Conservation (phyloP, 2,329 filamentous ascomycete species). For the Penicillium occitanis region DNA sequence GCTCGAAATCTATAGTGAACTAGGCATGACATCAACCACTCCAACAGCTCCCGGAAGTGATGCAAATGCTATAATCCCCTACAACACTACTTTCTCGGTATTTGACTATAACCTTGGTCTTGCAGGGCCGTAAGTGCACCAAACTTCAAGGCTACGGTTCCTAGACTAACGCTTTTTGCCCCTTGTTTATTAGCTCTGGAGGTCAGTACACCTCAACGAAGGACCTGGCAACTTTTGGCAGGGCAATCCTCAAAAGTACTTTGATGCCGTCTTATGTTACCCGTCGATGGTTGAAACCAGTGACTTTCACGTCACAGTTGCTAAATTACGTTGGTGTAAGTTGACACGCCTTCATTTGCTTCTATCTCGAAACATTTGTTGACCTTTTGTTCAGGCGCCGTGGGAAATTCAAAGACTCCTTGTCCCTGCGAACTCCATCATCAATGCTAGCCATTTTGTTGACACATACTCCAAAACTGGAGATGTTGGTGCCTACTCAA, state of each 20-base stretch:
- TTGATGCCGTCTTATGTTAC: slow-evolving; percentile 7
- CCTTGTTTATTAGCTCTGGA: background rate
- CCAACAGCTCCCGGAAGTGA: background rate
- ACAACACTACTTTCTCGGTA: slow-evolving; percentile 1
- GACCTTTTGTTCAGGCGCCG: background rate
- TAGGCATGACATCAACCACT: slow-evolving; percentile 1
- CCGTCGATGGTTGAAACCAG: slow-evolving; percentile 9
- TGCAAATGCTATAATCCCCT: slow-evolving; percentile 8
- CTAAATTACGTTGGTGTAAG: slow-evolving; percentile 1
- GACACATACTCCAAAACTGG: slow-evolving; percentile 8
- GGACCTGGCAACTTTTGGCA: background rate
- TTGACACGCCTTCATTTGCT: background rate
- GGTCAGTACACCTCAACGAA: slow-evolving; percentile 12
- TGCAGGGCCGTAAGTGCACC: background rate
- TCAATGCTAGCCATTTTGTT: slow-evolving; percentile 7
- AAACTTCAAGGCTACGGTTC: background rate
- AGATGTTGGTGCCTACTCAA: slow-evolving; percentile 7
- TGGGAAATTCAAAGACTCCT: slow-evolving; percentile 4
- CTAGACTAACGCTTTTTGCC: background rate
- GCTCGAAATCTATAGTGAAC: background rate
- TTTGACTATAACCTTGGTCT: slow-evolving; percentile 10
- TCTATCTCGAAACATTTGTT: background rate
- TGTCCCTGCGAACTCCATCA: slow-evolving; percentile 1
- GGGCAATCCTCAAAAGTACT: slow-evolving; percentile 3
- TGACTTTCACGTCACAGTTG: slow-evolving; percentile 8